Evolutionary conservation across 306 rosid genomes (phyloP).

Genomic region (Arachis stenosperma): DNA sequence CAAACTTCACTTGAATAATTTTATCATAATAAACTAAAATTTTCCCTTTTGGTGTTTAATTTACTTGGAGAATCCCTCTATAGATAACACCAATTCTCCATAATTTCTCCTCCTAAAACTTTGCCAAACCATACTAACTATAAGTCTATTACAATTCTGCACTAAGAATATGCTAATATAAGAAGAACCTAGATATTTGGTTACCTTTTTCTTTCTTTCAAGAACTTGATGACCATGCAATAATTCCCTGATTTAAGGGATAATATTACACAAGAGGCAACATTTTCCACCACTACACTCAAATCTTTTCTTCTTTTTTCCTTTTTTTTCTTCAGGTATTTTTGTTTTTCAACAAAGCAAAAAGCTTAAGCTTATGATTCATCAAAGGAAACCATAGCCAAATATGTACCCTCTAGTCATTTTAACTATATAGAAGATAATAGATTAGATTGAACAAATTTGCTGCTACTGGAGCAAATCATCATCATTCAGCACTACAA

Average conservation of each 20-base stretch:
- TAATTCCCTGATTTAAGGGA: slow-evolving; percentile 8
- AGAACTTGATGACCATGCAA: slow-evolving; percentile 41
- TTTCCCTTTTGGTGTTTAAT: slow-evolving; percentile 13
- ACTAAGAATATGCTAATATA: slow-evolving; percentile 27
- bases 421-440: slow-evolving; percentile 38
- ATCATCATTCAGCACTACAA: slow-evolving; percentile 32
- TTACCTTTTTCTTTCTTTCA: background rate
- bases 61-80: slow-evolving; percentile 17
- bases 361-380: slow-evolving; percentile 39
- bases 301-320: slow-evolving; percentile 1
- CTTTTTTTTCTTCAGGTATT: background rate
- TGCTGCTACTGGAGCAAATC: slow-evolving; percentile 27
- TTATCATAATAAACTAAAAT: slow-evolving; percentile 18
- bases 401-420: slow-evolving; percentile 43
- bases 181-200: slow-evolving; percentile 34
- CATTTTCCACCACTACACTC: slow-evolving; percentile 36
- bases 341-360: slow-evolving; percentile 28
- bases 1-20: background rate
- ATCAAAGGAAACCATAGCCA: slow-evolving; percentile 39
- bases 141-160: slow-evolving; percentile 34
- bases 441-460: slow-evolving; percentile 31
- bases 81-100: slow-evolving; percentile 32
- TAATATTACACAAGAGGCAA: slow-evolving; percentile 35
- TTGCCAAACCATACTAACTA: slow-evolving; percentile 10
- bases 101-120: slow-evolving; percentile 12